Conservation (phyloP, 176 grass and related monocot genomes). For the Phoenix roebelenii region DNA sequence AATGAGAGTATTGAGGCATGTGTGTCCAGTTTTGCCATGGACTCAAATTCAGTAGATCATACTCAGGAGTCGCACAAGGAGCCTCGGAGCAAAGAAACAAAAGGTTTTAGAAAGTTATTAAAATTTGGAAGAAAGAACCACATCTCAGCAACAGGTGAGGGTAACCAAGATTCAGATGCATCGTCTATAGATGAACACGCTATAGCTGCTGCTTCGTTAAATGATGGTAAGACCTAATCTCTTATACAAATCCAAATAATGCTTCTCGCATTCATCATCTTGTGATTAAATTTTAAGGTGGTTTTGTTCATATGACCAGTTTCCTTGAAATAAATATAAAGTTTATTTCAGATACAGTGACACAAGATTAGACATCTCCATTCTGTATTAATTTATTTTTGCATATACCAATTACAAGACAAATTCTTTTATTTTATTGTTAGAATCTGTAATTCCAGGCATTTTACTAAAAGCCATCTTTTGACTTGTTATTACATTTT, state of each 20-base stretch:
- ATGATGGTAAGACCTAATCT: conserved; percentile 53
- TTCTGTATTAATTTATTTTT: too few species aligned
- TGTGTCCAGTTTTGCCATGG: conserved; percentile 16
- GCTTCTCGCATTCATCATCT: not conserved
- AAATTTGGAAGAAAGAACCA: conserved; percentile 87
- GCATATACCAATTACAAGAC: too few species aligned
- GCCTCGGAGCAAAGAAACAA: conserved; percentile 59
- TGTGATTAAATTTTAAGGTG: not conserved
- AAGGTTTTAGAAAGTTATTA: conserved; percentile 80
- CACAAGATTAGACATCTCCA: not conserved
- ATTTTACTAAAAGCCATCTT: too few species aligned
- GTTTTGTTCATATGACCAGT: not conserved
- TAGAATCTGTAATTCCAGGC: too few species aligned
- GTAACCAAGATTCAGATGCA: conserved; percentile 34
- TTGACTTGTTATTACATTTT: too few species aligned
- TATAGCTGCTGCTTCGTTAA: conserved; percentile 12
- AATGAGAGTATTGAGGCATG: conserved; percentile 36
- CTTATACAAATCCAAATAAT: not conserved
- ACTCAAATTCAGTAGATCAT: conserved; percentile 27
- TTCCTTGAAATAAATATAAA: not conserved
- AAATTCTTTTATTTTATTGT: too few species aligned
- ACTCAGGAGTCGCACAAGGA: conserved; percentile 31
- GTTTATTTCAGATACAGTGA: not conserved
- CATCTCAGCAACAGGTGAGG: conserved; percentile 28
- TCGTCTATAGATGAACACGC: conserved; percentile 53